phyloP scores from a whole-genome alignment of 495 filamentous ascomycete species.

The Oidiodendron maius region DNA sequence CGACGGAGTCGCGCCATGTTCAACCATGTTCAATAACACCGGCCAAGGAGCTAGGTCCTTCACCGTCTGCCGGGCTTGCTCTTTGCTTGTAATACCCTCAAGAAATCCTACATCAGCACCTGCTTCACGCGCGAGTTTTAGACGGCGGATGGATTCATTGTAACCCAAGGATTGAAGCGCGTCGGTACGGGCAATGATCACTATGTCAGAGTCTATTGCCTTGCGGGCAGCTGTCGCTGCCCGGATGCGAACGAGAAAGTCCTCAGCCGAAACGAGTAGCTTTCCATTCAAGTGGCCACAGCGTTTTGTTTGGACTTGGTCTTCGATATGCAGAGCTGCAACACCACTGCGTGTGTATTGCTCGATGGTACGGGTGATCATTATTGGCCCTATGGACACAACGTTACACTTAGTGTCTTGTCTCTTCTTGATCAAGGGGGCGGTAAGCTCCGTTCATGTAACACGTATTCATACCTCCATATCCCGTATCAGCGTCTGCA shows the following conservation, averaged over 20 bases:
- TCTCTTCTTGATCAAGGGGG: no score
- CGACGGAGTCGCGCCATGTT: conserved; percentile 51
- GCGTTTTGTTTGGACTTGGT: conserved; percentile 61
- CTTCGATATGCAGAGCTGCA: conserved; percentile 65
- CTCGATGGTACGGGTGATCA: conserved; percentile 57
- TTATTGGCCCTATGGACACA: conserved; percentile 49
- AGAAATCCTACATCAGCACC: conserved; percentile 48
- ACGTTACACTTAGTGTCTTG: neutral
- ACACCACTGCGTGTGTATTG: conserved; percentile 61
- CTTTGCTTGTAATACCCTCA: conserved; percentile 53
- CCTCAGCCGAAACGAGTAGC: conserved; percentile 44
- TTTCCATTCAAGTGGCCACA: conserved; percentile 59
- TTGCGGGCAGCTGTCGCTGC: conserved; percentile 48
- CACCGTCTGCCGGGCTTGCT: conserved; percentile 45
- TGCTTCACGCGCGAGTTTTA: conserved; percentile 54
- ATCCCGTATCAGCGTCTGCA: conserved; percentile 61
- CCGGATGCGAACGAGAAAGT: conserved; percentile 48
- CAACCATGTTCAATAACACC: conserved; percentile 58
- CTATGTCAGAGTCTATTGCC: conserved; percentile 43
- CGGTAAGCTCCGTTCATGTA: no score
- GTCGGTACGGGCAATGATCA: conserved; percentile 58
- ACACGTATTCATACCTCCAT: conserved; percentile 42
- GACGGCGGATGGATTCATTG: conserved; percentile 46
- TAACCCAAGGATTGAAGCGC: conserved; percentile 56
- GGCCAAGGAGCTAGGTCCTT: conserved; percentile 52